These are phyloP conservation scores for Myrmaecium sp. DNA, from an alignment of 2,329 filamentous ascomycete genomes.

Conservation along the genomic window DNA sequence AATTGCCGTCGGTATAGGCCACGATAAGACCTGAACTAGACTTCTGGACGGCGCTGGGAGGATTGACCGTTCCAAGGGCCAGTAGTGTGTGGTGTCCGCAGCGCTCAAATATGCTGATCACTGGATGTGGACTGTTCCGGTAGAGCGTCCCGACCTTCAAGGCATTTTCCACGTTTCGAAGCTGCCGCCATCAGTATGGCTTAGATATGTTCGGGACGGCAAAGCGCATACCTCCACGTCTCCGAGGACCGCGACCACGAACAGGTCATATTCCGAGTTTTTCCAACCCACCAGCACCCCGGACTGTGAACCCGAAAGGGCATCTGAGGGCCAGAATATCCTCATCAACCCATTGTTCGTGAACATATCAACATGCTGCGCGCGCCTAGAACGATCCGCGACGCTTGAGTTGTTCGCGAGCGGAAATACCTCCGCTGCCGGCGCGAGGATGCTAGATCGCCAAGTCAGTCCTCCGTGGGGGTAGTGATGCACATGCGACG, in stretches of 20 bases:
- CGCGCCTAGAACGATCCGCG: constrained; percentile 72
- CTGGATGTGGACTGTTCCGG: constrained; percentile 62
- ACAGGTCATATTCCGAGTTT: constrained; percentile 78
- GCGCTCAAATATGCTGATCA: constrained; percentile 64
- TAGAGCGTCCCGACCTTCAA: constrained; percentile 70
- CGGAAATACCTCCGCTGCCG: constrained; percentile 67
- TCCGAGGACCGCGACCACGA: constrained; percentile 78
- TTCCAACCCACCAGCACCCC: constrained; percentile 91
- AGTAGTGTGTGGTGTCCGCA: constrained; percentile 73
- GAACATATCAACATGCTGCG: constrained; percentile 44
- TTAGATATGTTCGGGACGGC: constrained; percentile 22
- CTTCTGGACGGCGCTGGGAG: constrained; percentile 40
- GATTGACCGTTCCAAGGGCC: constrained; percentile 72
- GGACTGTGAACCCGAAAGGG: constrained; percentile 52
- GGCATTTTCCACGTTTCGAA: constrained; percentile 71
- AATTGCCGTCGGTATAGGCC: constrained; percentile 35
- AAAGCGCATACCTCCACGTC: constrained; percentile 82
- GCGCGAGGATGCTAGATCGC: constrained; percentile 59
- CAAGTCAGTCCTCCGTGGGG: constrained; percentile 5
- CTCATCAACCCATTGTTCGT: constrained; percentile 75
- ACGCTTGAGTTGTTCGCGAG: constrained; percentile 83
- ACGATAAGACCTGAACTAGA: constrained; percentile 48
- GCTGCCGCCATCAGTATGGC: constrained; percentile 26
- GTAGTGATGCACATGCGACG: neutral
- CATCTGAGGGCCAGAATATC: constrained; percentile 94